Base-by-base conservation (phyloP, 2,329 filamentous ascomycete species). In the Beauveria scarabaeidicola region DNA sequence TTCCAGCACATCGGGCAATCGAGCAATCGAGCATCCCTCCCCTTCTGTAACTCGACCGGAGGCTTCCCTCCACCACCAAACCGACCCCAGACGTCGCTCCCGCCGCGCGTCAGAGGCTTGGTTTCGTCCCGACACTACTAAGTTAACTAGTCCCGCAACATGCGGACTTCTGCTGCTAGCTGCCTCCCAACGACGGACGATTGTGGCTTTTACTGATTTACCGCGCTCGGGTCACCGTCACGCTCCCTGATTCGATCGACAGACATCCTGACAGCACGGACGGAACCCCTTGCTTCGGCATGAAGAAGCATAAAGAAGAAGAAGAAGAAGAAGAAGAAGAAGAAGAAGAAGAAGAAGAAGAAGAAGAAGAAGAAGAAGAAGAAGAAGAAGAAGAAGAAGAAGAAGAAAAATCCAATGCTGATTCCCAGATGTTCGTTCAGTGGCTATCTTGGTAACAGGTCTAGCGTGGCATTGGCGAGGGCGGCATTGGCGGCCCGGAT, bases 71-170 rank as follows among this genome's bases (percentile, higher is more conserved):
- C 25, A 27, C 56, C 9, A 15, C n/a, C 25, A 52, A 52, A 46
- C 55, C n/a, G 11, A n/a, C 36, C 47, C 55, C 38, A 51, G 36
- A 52, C 47, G 13, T 43, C n/a, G 19, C 38, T 41, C 17, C 36
- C 23, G 17, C 27, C 25, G 21, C 48, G 10, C 46, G 56, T 58
- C 56, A 58, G 56, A 52, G 38, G 56, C 56, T 46, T 52, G 27
- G 56, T 58, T 58, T 58, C 40, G 48, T 52, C 47, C 38, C 38
- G 2, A 32, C 54, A 29, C 46, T n/a, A n/a, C n/a, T n/a, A n/a
- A n/a, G n/a, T n/a, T n/a, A n/a, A n/a, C n/a, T 50, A 57, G 54
- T 32, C 55, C 55, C 36, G 55, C 46, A 50, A 36, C 52, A 47
- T 40, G 44, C 41, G 27, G 43, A 11, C 8, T 25, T 17, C 19